A percentile compares a stretch with the other conserved stretches of the same genome.
Conservation (phyloP, 169 alveolate species). For the Eimeria maxima region DNA sequence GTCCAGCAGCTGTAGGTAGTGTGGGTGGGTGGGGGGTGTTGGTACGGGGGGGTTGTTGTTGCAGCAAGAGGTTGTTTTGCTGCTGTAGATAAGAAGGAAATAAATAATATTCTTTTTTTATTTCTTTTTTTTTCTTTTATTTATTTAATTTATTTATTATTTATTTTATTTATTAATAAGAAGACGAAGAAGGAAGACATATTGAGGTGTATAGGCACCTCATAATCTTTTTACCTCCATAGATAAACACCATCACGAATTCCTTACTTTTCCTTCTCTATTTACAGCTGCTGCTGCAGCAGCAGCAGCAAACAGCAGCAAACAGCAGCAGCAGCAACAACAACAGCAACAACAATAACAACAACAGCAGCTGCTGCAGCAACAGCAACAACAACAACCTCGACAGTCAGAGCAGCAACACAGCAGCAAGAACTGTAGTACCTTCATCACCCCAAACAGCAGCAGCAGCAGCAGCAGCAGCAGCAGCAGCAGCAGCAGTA, state of each 20-base stretch:
- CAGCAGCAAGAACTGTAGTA: no score
- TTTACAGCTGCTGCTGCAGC: neutral
- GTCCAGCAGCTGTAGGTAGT: neutral
- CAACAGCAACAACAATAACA: neutral
- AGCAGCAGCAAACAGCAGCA: neutral
- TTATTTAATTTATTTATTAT: neutral
- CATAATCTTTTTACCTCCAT: neutral
- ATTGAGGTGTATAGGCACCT: neutral
- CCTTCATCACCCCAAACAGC: no score
- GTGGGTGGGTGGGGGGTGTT: neutral
- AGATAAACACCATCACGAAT: neutral
- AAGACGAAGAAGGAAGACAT: neutral
- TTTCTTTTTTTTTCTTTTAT: neutral
- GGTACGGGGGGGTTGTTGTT: no score
- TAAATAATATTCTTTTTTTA: neutral
- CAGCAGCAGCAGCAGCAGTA: constrained; percentile 25
- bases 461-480: neutral
- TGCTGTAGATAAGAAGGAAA: no score
- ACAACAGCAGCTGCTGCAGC: neutral
- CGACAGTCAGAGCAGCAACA: neutral
- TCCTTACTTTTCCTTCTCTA: neutral
- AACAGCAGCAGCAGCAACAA: no score
- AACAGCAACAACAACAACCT: neutral
- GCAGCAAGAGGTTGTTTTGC: no score
- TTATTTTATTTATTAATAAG: neutral